Percentiles rank a stretch among this genome's conserved stretches.
Conservation (phyloP, 148 eudicot genomes). For the Vaccinium vitisidaea region DNA sequence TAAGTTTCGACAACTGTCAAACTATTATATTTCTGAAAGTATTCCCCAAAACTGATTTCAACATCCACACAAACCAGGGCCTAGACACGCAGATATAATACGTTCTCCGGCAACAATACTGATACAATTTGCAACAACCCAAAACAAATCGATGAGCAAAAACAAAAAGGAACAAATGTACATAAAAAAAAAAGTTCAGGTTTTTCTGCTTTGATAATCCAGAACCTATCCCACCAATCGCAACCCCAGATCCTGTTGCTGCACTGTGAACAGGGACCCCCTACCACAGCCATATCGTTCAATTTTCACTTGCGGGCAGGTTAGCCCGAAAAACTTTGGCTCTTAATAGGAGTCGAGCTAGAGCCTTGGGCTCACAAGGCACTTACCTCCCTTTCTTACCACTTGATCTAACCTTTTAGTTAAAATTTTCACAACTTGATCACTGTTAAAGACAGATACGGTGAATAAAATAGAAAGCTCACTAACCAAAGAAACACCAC, state of each 20-base stretch:
- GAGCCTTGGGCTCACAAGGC: too few species aligned
- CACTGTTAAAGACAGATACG: too few species aligned
- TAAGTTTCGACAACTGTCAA: not conserved
- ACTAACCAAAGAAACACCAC: too few species aligned
- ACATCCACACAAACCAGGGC: not conserved
- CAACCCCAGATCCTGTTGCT: not conserved
- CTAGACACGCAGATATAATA: not conserved
- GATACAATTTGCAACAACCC: not conserved
- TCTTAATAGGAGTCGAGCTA: too few species aligned
- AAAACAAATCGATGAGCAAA: not conserved
- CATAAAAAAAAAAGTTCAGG: not conserved
- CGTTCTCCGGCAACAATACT: not conserved
- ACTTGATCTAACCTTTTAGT: too few species aligned
- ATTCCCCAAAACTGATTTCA: not conserved
- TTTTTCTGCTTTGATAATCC: not conserved
- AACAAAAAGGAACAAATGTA: not conserved
- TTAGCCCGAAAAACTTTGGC: too few species aligned
- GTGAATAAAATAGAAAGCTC: too few species aligned
- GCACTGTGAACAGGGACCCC: not conserved
- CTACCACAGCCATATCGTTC: not conserved
- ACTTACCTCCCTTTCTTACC: too few species aligned
- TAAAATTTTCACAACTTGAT: too few species aligned
- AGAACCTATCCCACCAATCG: not conserved
- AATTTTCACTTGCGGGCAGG: not conserved
- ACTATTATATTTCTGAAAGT: not conserved